Evolutionary conservation across 2,329 filamentous ascomycete genomes (phyloP), one percentile per base, ranked within the genome.

Genomic region (Sporothrix dimorphospora): DNA sequence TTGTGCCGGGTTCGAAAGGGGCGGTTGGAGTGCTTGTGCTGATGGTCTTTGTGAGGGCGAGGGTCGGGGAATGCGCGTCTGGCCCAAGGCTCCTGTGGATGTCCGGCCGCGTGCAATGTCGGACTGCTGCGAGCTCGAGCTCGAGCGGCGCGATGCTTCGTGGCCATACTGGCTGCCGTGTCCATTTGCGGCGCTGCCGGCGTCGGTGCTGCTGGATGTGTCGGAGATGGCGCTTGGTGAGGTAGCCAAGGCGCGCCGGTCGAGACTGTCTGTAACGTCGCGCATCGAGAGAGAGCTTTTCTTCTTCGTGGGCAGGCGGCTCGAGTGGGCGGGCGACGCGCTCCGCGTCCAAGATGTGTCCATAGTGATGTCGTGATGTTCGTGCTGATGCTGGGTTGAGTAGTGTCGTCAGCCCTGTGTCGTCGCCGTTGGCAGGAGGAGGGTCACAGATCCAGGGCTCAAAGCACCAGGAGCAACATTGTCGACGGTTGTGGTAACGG

Each of bases 1-100:
- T 38, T 79, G 78, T 1, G 70, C 78, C 66, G 78, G 75, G 45
- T 72, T 71, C 19, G 63, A 55, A 21, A 21, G 49, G 3, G 42
- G 27, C 38, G 3, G 71, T 16, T 6, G 42, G 59, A 4, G 69
- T 59, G 42, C n/a, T 42, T 53, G 14, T 59, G 72, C 5, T 53
- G 75, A 27, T 34, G 74, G 30, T 34, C 49, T 63, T 73, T 74
- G 59, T 75, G 70, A 51, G 72, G 78, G 71, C 75, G 77, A 72
- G 14, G 76, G 79, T 40, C 79, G 77, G 8, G 80, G 79, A 16
- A 81, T 79, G 55, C 75, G 78, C 27, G 79, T 79, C 59, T 57
- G 71, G 63, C 55, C 40, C 14, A 30, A 6, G 8, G 19, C 1
- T 30, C 57, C 42, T 8, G 49, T 57, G 24, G 74, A 75, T 21